phyloP scores from a whole-genome alignment of 441 rosid genomes.

The Adansonia grandidieri region DNA sequence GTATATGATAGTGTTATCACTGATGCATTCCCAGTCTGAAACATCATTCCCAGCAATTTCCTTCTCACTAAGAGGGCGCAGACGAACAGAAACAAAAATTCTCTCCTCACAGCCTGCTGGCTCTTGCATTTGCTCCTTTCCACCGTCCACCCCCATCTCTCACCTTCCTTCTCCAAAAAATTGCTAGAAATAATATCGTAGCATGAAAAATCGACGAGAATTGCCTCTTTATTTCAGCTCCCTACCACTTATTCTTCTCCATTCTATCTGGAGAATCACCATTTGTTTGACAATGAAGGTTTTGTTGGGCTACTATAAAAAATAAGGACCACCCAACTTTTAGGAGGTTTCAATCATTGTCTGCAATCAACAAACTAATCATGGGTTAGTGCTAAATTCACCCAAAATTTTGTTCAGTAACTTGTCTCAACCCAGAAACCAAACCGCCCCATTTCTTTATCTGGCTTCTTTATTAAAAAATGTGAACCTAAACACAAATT shows the following conservation, averaged over 20 bases:
- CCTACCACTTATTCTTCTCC: conserved; percentile 30
- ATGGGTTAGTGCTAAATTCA: conserved; percentile 43
- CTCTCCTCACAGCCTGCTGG: conserved; percentile 53
- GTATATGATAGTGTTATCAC: conserved; percentile 56
- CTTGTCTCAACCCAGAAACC: conserved; percentile 40
- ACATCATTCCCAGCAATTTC: conserved; percentile 60
- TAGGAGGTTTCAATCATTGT: conserved; percentile 39
- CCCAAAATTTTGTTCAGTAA: conserved; percentile 35
- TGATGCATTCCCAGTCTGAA: conserved; percentile 77
- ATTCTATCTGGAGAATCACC: conserved; percentile 28
- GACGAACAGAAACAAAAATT: conserved; percentile 66
- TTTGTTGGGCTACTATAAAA: conserved; percentile 31
- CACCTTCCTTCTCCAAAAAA: conserved; percentile 35
- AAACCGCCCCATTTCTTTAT: conserved; percentile 26
- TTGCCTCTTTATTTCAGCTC: conserved; percentile 31
- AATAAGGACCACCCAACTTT: conserved; percentile 46
- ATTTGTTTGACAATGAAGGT: conserved; percentile 29
- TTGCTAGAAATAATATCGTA: conserved; percentile 27
- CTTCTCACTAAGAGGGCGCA: conserved; percentile 70
- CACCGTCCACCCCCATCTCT: conserved; percentile 59
- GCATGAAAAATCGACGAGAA: conserved; percentile 6
- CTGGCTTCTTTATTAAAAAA: conserved; percentile 26
- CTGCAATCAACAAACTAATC: conserved; percentile 47
- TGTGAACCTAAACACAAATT: conserved; percentile 32
- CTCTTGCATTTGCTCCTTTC: conserved; percentile 56